Percentiles rank a stretch among this genome's conserved stretches.
Conservation (phyloP, 2,329 filamentous ascomycete species). For the Fusarium zealandicum region DNA sequence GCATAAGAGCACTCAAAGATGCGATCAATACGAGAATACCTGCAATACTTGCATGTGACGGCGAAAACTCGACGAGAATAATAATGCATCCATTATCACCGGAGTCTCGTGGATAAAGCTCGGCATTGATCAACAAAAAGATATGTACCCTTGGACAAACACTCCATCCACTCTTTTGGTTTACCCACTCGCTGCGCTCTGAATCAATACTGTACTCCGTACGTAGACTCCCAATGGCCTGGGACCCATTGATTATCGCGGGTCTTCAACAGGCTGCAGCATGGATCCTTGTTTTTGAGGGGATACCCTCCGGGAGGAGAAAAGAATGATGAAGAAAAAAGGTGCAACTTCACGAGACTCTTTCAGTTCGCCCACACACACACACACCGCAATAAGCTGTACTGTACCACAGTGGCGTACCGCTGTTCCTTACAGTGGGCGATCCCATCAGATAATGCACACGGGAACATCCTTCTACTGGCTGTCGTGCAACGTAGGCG, state of each 20-base stretch:
- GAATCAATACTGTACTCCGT: not conserved
- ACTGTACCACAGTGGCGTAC: not conserved
- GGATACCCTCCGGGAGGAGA: constrained; percentile 2
- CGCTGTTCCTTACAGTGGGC: not conserved
- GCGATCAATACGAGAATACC: no score
- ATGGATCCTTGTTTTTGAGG: constrained; percentile 11
- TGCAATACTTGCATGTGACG: no score
- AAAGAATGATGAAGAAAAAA: constrained; percentile 1
- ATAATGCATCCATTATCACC: no score
- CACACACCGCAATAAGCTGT: not conserved
- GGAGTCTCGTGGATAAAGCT: constrained; percentile 5
- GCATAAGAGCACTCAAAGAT: not conserved
- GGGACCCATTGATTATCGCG: constrained; percentile 23
- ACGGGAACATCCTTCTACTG: constrained; percentile 2
- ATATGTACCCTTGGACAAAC: no score
- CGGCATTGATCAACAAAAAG: constrained; percentile 1
- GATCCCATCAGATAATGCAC: not conserved
- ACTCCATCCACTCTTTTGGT: constrained; percentile 10
- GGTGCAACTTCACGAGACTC: constrained; percentile 1
- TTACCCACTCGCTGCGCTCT: constrained; percentile 1
- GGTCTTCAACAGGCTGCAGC: not conserved
- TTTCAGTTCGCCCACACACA: not conserved
- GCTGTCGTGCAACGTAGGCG: no score
- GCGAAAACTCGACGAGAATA: no score
- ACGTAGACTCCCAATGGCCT: no score